Base-by-base conservation (phyloP, 495 filamentous ascomycete species). In the Xylaria castorea region DNA sequence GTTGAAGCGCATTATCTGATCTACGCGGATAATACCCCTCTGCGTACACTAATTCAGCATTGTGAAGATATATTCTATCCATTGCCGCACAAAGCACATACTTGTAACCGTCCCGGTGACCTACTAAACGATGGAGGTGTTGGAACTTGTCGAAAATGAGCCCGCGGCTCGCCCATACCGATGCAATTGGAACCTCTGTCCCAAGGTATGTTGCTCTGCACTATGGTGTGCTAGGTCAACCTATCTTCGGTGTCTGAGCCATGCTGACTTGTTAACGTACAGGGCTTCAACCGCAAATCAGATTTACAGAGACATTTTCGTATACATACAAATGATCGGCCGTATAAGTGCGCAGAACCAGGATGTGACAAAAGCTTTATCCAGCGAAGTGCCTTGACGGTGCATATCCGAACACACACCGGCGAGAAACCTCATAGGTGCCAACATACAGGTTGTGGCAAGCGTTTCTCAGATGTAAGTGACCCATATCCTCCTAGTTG, bases 201-300 rank as follows among this genome's bases (percentile, higher is more conserved):
- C 74, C 61, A 89, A 89, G 81, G 87, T 89, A 75, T 42, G 86
- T 79, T 40, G 46, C 50, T 71, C 30, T 44, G 38, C 36, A 30
- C 51, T 14, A 32, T 38, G 57, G 62, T 14, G 60, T 71, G 6
- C 66, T 61, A 36, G 18, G 32, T 55, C 50, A 61, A 75, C 63
- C 73, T 66, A 69, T 76, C 81, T 27, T 80, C 76, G 67, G 61
- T 30, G 58, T 68, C 51, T 71, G 40, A 27, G 58, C 46, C 30
- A 16, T 20, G 58, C 60, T 64, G 44, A 64, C 68, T 42, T 40
- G 42, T 22, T 32, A n/a, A 57, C 34, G 36, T 55, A n/a, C 71
- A 97, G 93, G 93, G 92, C 72, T 97, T 97, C 88, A 96, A 95
- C 87, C 90, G 94, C 83, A 97, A 96, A 80, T 97, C 94, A 11